A percentile compares a stretch with the other conserved stretches of the same genome.
These are phyloP conservation scores for Hortiboletus flavorubellus DNA, from an alignment of 768 basidiomycete genomes.

Conservation along the genomic window DNA sequence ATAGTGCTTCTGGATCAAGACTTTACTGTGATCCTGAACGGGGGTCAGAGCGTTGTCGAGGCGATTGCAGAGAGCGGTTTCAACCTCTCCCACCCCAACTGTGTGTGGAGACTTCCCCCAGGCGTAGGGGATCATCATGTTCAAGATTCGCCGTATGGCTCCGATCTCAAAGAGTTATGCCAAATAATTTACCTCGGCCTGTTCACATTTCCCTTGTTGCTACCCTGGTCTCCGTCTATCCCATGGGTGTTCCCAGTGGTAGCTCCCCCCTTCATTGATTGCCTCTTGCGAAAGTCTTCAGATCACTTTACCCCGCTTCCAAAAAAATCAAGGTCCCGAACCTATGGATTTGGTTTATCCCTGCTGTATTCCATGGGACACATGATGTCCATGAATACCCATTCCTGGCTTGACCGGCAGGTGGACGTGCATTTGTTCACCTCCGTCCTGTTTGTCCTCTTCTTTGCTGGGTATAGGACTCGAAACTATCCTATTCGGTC, in stretches of 20 bases:
- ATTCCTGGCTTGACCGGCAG: neutral
- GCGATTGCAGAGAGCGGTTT: slow-evolving; percentile 1
- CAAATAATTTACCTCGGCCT: neutral
- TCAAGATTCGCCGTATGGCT: neutral
- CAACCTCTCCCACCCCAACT: neutral
- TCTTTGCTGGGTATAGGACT: neutral
- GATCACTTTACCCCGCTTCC: neutral
- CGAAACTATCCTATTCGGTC: neutral
- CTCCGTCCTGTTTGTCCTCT: neutral
- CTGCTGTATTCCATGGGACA: neutral
- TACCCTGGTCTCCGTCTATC: neutral
- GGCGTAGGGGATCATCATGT: neutral
- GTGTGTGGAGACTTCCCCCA: neutral
- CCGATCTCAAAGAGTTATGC: neutral
- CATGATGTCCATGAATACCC: neutral
- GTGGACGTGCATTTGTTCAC: neutral
- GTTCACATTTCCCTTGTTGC: neutral
- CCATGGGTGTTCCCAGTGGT: too few relatives aligned
- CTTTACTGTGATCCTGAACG: neutral
- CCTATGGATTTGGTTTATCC: too few relatives aligned
- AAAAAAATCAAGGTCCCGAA: neutral
- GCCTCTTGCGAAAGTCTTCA: neutral
- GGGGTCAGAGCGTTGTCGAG: neutral
- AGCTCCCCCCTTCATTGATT: too few relatives aligned
- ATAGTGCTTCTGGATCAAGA: slow-evolving; percentile 2